phyloP scores from a whole-genome alignment of 2,329 filamentous ascomycete species.

The Lecanicillium sp. region DNA sequence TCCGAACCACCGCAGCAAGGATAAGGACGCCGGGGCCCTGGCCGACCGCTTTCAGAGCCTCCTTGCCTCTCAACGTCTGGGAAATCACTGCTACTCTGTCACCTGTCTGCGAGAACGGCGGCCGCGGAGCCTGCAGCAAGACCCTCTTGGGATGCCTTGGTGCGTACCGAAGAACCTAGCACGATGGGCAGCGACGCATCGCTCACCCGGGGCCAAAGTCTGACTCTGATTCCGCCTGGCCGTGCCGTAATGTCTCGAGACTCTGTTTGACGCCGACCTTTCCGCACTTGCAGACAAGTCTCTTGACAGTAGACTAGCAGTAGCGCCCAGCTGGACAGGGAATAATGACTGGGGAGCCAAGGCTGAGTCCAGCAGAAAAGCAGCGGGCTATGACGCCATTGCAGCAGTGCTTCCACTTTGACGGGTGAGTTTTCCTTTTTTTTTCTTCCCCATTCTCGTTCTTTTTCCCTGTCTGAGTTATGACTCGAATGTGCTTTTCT shows the following conservation, averaged over 20 bases:
- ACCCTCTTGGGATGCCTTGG: too few species aligned
- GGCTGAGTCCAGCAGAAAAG: neutral
- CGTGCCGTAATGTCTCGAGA: neutral
- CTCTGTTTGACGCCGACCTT: neutral
- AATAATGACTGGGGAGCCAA: neutral
- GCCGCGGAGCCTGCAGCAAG: neutral
- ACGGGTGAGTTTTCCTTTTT: slow-evolving; percentile 2
- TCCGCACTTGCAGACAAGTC: neutral
- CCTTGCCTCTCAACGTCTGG: too few species aligned
- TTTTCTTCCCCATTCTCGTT: too few species aligned
- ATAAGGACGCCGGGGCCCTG: too few species aligned
- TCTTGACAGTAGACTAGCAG: neutral
- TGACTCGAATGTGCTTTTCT: neutral
- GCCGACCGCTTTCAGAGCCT: too few species aligned
- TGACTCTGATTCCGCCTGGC: neutral
- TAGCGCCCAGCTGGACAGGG: slow-evolving; percentile 8
- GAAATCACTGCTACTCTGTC: too few species aligned
- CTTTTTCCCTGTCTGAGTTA: too few species aligned
- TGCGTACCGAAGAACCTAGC: too few species aligned
- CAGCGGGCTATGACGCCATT: slow-evolving; percentile 3
- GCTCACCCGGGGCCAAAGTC: neutral
- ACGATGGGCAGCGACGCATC: neutral
- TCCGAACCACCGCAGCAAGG: too few species aligned
- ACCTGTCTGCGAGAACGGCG: too few species aligned
- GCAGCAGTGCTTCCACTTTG: neutral